Evolutionary conservation across 768 basidiomycete genomes (phyloP).

Genomic region (Boletus vermiculosoides): DNA sequence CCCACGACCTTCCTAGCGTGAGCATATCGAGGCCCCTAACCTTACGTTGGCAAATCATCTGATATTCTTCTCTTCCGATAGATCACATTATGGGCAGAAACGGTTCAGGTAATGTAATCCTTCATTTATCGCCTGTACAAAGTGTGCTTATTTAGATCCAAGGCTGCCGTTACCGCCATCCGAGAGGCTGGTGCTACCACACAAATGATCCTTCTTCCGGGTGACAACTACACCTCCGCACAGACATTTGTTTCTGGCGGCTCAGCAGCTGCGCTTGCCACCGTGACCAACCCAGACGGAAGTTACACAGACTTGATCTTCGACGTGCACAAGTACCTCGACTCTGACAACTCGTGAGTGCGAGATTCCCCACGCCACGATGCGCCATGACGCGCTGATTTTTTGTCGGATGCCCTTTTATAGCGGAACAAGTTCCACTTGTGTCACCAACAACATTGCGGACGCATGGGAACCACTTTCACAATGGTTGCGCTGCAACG

Average conservation of each 20-base stretch:
- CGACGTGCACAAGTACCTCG: slow-evolving; percentile 17
- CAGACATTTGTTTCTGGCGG: slow-evolving; percentile 7
- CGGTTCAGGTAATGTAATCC: slow-evolving; percentile 5
- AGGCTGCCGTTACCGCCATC: slow-evolving; percentile 17
- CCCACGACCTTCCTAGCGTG: slow-evolving; percentile 12
- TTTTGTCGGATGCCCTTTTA: too few species aligned
- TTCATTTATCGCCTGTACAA: not conserved
- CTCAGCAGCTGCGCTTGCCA: slow-evolving; percentile 5
- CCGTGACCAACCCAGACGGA: slow-evolving; percentile 11
- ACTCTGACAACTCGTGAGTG: slow-evolving; percentile 13
- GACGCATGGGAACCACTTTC: slow-evolving; percentile 41
- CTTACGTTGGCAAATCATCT: not conserved
- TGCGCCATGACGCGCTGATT: not conserved
- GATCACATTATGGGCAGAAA: slow-evolving; percentile 8
- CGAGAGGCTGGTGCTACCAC: slow-evolving; percentile 9
- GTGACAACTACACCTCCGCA: slow-evolving; percentile 8
- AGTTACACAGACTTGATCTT: slow-evolving; percentile 7
- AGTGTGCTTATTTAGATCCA: not conserved
- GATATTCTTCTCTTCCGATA: not conserved
- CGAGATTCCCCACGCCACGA: not conserved
- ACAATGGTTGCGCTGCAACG: not conserved
- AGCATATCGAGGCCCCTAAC: not conserved
- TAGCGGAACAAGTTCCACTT: slow-evolving; percentile 6
- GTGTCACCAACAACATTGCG: slow-evolving; percentile 6
- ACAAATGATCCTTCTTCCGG: slow-evolving; percentile 13